These are phyloP conservation scores for Artemisia tridentata DNA, from an alignment of 129 eudicot genomes.

Conservation along the genomic window DNA sequence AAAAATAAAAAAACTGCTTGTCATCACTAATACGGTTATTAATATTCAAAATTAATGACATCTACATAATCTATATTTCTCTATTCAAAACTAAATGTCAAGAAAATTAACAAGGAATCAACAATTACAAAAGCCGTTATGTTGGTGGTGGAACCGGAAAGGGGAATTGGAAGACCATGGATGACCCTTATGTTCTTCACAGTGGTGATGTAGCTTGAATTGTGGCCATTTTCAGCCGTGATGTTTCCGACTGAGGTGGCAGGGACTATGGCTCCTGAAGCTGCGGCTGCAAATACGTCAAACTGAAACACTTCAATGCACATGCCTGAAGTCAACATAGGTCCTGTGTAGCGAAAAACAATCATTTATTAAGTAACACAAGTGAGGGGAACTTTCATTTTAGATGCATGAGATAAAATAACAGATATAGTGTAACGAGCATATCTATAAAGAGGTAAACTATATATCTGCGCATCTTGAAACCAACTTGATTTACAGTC, in stretches of 20 bases:
- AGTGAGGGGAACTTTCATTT: neutral
- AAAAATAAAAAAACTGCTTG: too few species aligned
- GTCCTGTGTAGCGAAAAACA: constrained; percentile 57
- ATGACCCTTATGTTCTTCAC: constrained; percentile 80
- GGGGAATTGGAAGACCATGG: constrained; percentile 64
- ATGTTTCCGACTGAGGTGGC: constrained; percentile 52
- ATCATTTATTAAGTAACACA: constrained; percentile 4
- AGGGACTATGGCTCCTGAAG: constrained; percentile 69
- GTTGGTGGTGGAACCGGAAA: constrained; percentile 41
- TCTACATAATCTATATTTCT: too few species aligned
- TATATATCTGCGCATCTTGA: too few species aligned
- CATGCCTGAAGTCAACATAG: constrained; percentile 87
- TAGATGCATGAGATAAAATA: too few species aligned
- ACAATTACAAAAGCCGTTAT: too few species aligned
- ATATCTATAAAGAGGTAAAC: too few species aligned
- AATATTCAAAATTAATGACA: too few species aligned
- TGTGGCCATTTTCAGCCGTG: constrained; percentile 40
- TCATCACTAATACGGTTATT: too few species aligned
- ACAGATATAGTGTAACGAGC: too few species aligned
- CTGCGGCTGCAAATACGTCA: constrained; percentile 59
- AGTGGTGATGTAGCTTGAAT: constrained; percentile 52
- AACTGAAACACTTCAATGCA: constrained; percentile 97
- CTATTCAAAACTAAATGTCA: too few species aligned
- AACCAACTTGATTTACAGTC: too few species aligned
- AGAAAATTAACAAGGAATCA: too few species aligned